Percentiles rank a stretch among this genome's conserved stretches.
phyloP scores from a whole-genome alignment of 768 basidiomycete genomes.

The button mushroom (Agaricus bisporus) region DNA sequence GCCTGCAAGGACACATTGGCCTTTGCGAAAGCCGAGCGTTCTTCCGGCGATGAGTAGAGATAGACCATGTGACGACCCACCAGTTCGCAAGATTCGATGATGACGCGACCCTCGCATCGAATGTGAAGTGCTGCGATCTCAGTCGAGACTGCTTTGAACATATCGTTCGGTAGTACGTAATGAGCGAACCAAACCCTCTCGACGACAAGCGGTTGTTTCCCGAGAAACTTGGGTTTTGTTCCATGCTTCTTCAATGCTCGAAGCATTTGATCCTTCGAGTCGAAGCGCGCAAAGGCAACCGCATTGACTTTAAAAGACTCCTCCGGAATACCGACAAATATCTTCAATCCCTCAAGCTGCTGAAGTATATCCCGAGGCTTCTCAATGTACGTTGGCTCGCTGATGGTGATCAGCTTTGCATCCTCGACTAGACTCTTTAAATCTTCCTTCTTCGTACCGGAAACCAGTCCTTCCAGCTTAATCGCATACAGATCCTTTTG shows the following conservation, averaged over 20 bases:
- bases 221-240: constrained; percentile 29
- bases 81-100: constrained; percentile 12
- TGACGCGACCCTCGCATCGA: constrained; percentile 4
- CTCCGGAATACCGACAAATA: constrained; percentile 33
- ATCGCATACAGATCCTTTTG: constrained; percentile 35
- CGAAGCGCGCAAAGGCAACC: constrained; percentile 26
- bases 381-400: constrained; percentile 28
- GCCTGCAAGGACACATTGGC: constrained; percentile 31
- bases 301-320: constrained; percentile 25
- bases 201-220: constrained; percentile 28
- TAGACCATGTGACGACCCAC: constrained; percentile 29
- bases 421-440: constrained; percentile 27
- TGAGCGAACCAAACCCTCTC: constrained; percentile 34
- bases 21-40: constrained; percentile 26
- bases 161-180: constrained; percentile 27
- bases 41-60: constrained; percentile 28
- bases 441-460: constrained; percentile 22
- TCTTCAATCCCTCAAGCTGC: constrained; percentile 29
- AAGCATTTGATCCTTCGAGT: constrained; percentile 26
- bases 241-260: constrained; percentile 18
- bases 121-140: constrained; percentile 7
- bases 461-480: constrained; percentile 38
- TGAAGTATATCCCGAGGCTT: constrained; percentile 27
- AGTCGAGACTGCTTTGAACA: constrained; percentile 26
- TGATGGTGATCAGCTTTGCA: constrained; percentile 21